Percentiles rank a stretch among this genome's conserved stretches.
These are phyloP conservation scores for Quercus cerris DNA, from an alignment of 306 rosid genomes.

Conservation along the genomic window DNA sequence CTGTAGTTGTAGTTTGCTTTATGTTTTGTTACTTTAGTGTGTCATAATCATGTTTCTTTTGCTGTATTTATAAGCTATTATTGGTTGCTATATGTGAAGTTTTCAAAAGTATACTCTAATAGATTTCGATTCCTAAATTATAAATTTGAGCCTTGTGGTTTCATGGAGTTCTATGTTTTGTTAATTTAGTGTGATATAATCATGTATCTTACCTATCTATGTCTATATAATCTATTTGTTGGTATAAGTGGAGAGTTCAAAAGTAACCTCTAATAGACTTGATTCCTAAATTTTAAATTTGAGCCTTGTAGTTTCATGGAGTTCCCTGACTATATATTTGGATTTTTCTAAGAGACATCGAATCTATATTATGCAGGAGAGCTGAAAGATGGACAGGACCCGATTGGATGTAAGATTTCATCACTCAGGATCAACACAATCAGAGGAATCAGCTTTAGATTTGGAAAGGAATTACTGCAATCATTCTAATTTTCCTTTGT, in stretches of 20 bases:
- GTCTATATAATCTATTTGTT: not conserved
- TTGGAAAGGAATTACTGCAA: constrained; percentile 68
- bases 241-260: not conserved
- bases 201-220: constrained; percentile 4
- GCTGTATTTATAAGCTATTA: not conserved
- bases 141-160: not conserved
- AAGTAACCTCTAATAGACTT: not conserved
- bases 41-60: constrained; percentile 9
- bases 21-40: constrained; percentile 8
- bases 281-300: not conserved
- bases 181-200: constrained; percentile 12
- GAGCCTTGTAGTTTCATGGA: not conserved
- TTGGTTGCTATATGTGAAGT: not conserved
- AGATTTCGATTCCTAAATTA: not conserved
- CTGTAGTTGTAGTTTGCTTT: constrained; percentile 8
- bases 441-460: constrained; percentile 84
- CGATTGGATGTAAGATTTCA: constrained; percentile 57
- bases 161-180: not conserved
- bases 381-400: constrained; percentile 69
- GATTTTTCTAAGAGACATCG: constrained; percentile 15
- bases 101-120: not conserved
- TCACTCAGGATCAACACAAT: constrained; percentile 77
- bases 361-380: constrained; percentile 47
- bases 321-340: not conserved
- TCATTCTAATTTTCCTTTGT: constrained; percentile 57